A percentile compares a stretch with the other conserved stretches of the same genome.
Evolutionary conservation across 75 land plant species (phyloP).

Genomic region (Cryptomeria japonica): DNA sequence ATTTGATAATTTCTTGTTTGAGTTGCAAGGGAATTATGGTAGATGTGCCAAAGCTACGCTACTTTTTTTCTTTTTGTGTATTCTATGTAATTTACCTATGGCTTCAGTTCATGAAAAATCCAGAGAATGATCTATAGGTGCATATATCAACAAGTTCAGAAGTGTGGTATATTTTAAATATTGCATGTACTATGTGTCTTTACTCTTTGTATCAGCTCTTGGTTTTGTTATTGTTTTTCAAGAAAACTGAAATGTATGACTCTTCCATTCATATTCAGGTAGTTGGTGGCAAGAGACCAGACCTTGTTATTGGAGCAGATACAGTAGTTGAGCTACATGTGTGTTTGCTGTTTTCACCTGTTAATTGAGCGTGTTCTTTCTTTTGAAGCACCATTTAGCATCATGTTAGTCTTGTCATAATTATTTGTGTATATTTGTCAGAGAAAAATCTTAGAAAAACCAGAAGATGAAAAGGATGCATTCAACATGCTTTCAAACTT

Average conservation of each 20-base stretch:
- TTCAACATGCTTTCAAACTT: constrained; percentile 40
- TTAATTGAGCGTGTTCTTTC: not conserved
- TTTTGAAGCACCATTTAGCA: not conserved
- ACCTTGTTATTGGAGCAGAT: constrained; percentile 54
- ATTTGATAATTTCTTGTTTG: not conserved
- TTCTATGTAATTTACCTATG: not conserved
- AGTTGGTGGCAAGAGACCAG: constrained; percentile 24
- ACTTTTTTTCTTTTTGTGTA: not conserved
- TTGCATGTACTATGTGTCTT: not conserved
- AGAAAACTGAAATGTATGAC: not conserved
- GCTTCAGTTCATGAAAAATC: not conserved
- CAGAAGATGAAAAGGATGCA: constrained; percentile 43
- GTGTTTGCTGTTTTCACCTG: constrained; percentile 8
- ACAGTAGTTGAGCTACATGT: constrained; percentile 57
- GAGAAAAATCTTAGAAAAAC: constrained; percentile 52
- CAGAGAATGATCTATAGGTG: not conserved
- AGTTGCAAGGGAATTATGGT: not conserved
- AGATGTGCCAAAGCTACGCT: not conserved
- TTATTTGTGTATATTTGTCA: constrained; percentile 18
- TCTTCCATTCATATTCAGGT: constrained; percentile 23
- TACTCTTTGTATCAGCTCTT: not conserved
- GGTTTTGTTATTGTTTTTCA: not conserved
- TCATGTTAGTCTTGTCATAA: not conserved
- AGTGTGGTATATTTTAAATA: not conserved
- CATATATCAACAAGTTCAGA: not conserved